Evolutionary conservation across 306 rosid species (phyloP), one percentile per base, ranked within the genome.

Genomic region (Vachellia collinsii): DNA sequence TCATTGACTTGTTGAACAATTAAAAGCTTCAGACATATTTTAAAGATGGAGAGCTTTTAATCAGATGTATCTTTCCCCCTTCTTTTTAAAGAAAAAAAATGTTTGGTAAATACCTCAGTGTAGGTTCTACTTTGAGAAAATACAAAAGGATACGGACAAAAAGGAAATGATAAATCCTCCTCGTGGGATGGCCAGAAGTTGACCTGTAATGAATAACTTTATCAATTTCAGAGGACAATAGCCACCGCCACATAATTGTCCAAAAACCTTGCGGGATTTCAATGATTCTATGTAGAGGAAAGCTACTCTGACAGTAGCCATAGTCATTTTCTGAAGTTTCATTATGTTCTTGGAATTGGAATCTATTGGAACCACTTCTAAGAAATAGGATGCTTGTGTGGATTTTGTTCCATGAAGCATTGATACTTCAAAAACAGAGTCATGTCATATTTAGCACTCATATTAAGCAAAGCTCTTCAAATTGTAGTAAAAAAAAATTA

Each of bases 61-160:
- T 76, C 68, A 62, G 73, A 77, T 70, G 23, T 0, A 19, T 19
- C 3, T 41, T n/a, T 9, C 0, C 0, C 8, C 0, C 8, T 6
- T 19, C 4, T 3, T 7, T 5, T 8, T 3, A 3, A 37, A 37
- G 38, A 17, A 17, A 73, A 73, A 48, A 72, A 74, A 51, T 29
- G 41, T 65, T 72, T 75, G 77, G 72, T 76, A 87, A 82, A 62
- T 77, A 80, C 83, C 70, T 69, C 68, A 59, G 75, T 72, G 58
- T 73, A 77, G 80, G 82, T 86, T 80, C 77, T 82, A 80, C 63
- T 83, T 83, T 70, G 65, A 79, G 34, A 79, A 82, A 63, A 73
- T 89, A 94, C 90, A 89, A 88, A 78, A 72, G 88, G 77, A 87
- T 85, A 84, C 81, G 85, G 92, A 85, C 94, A 91, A 86, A 86